Percentiles rank a stretch among this genome's conserved stretches.
phyloP scores from a whole-genome alignment of 306 rosid species.

The Sesbania bispinosa region DNA sequence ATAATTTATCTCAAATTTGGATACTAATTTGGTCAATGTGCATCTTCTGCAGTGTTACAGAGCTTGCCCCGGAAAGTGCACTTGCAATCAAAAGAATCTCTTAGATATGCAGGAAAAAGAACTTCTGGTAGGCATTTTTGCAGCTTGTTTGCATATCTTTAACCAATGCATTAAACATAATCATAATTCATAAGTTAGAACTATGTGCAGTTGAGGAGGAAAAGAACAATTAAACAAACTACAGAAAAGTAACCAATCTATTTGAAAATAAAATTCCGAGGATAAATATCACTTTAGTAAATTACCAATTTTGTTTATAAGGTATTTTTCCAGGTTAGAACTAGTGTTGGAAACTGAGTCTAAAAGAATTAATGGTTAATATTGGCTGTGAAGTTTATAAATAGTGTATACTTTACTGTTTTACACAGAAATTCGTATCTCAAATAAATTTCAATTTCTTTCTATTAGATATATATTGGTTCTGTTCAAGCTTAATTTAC shows the following conservation, averaged over 20 bases:
- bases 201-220: background rate
- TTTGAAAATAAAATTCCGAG: background rate
- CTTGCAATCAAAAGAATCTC: constrained; percentile 51
- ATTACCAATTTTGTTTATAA: too few species aligned
- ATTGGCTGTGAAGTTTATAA: too few species aligned
- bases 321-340: too few species aligned
- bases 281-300: too few species aligned
- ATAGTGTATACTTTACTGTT: too few species aligned
- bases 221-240: background rate
- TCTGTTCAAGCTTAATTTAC: too few species aligned
- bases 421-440: too few species aligned
- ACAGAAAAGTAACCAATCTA: background rate
- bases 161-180: background rate
- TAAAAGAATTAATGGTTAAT: too few species aligned
- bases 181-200: background rate
- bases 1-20: background rate
- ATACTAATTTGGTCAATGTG: constrained; percentile 30
- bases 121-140: constrained; percentile 48
- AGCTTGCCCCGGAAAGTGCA: constrained; percentile 54
- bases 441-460: too few species aligned
- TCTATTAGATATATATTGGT: too few species aligned
- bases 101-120: constrained; percentile 73
- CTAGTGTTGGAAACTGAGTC: too few species aligned
- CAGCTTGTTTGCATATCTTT: background rate
- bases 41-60: constrained; percentile 43